Conservation (phyloP, 2,329 filamentous ascomycete species). For the Diaporthe sp. region DNA sequence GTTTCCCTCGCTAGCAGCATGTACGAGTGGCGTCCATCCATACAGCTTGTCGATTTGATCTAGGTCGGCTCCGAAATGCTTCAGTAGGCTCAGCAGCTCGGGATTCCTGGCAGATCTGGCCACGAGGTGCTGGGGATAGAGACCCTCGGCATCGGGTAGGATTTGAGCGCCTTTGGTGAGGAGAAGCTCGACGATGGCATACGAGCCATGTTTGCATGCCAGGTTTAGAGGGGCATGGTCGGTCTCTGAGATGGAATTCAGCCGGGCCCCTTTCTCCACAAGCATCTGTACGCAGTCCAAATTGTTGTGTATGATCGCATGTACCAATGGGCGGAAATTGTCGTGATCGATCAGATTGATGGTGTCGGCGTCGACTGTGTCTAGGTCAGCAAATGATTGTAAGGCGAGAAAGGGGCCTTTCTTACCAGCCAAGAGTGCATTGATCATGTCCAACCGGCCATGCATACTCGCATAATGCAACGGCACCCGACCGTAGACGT, state of each 20-base stretch:
- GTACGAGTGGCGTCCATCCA: slow-evolving; percentile 96
- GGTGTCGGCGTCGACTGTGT: slow-evolving; percentile 70
- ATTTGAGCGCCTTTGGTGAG: slow-evolving; percentile 85
- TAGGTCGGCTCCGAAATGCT: slow-evolving; percentile 88
- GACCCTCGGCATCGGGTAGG: slow-evolving; percentile 93
- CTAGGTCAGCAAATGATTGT: slow-evolving; percentile 36
- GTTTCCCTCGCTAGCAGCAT: slow-evolving; percentile 96
- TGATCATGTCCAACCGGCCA: slow-evolving; percentile 86
- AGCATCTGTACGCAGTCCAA: slow-evolving; percentile 84
- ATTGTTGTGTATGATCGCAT: slow-evolving; percentile 91
- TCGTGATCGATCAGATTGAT: slow-evolving; percentile 94
- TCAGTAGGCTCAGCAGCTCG: slow-evolving; percentile 82
- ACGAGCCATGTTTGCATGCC: slow-evolving; percentile 92
- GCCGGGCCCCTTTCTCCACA: slow-evolving; percentile 82
- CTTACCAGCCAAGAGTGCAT: slow-evolving; percentile 76
- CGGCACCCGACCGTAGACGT: slow-evolving; percentile 94
- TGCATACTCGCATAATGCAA: slow-evolving; percentile 98
- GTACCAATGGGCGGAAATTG: slow-evolving; percentile 96
- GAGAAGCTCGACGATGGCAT: slow-evolving; percentile 86
- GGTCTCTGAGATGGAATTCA: slow-evolving; percentile 86
- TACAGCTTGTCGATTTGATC: slow-evolving; percentile 96
- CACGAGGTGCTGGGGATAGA: slow-evolving; percentile 97
- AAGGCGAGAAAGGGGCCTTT: background rate
- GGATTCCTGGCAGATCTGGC: slow-evolving; percentile 89
- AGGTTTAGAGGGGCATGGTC: slow-evolving; percentile 96